Percentiles rank a stretch among this genome's conserved stretches.
These are phyloP conservation scores for Aaosphaeria arxii DNA, from an alignment of 2,329 filamentous ascomycete genomes.

Conservation along the genomic window DNA sequence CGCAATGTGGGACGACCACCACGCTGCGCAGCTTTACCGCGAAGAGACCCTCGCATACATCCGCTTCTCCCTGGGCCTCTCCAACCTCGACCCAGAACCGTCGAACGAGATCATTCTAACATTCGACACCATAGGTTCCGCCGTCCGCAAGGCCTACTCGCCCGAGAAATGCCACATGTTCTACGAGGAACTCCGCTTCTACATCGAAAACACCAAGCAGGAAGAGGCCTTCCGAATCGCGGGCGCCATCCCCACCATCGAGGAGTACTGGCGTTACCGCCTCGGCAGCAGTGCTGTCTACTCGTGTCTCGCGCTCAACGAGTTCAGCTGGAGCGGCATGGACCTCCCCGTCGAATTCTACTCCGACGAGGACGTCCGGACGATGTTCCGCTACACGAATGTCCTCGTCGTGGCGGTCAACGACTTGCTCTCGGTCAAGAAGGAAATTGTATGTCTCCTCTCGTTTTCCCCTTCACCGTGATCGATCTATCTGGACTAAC, in stretches of 20 bases:
- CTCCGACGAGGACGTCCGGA: conserved; percentile 3
- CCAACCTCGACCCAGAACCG: background rate
- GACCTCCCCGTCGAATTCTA: conserved; percentile 4
- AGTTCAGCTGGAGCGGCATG: conserved; percentile 6
- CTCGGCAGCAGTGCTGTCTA: conserved; percentile 10
- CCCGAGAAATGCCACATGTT: background rate
- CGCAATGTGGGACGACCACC: conserved; percentile 5
- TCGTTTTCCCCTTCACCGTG: too few relatives aligned
- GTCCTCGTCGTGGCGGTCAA: conserved; percentile 5
- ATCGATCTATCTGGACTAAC: too few relatives aligned
- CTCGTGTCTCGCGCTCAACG: conserved; percentile 7
- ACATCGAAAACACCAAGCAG: conserved; percentile 5
- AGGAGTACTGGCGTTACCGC: conserved; percentile 11
- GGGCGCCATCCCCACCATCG: conserved; percentile 2
- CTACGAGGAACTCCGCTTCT: conserved; percentile 4
- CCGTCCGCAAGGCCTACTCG: background rate
- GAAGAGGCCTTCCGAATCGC: conserved; percentile 7
- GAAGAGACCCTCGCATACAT: conserved; percentile 8
- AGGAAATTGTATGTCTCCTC: conserved; percentile 2
- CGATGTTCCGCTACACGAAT: conserved; percentile 3
- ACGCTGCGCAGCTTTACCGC: conserved; percentile 6
- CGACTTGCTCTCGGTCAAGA: conserved; percentile 5
- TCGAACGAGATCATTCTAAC: conserved; percentile 4
- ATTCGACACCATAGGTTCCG: conserved; percentile 3
- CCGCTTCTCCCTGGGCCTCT: conserved; percentile 5